Conservation (phyloP, 495 filamentous ascomycete genomes). For the Chaetomium fimeti region DNA sequence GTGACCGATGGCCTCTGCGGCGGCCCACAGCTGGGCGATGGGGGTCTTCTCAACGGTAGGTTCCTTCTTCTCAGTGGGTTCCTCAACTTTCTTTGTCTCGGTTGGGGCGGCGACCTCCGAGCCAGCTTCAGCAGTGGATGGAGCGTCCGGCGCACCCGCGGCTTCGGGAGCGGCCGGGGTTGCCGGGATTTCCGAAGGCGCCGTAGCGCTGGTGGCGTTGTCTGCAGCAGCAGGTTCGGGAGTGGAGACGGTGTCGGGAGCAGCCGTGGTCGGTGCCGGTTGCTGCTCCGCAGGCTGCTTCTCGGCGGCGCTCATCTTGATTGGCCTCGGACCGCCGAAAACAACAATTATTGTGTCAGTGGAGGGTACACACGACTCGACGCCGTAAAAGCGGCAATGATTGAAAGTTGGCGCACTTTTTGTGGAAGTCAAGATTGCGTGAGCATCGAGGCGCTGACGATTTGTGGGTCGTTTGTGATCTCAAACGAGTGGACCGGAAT, state of each 20-base stretch:
- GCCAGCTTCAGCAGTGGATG: background rate
- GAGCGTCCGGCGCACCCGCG: background rate
- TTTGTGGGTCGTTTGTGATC: too few relatives aligned
- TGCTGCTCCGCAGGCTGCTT: background rate
- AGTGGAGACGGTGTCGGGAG: background rate
- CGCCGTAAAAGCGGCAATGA: background rate
- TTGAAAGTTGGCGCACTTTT: background rate
- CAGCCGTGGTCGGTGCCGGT: background rate
- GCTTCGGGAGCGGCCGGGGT: background rate
- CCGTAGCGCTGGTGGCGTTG: background rate
- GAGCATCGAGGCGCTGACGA: background rate
- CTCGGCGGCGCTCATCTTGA: conserved; percentile 4
- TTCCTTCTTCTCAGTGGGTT: conserved; percentile 11
- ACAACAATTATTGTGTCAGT: background rate
- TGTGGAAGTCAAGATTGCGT: background rate
- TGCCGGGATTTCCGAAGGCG: background rate
- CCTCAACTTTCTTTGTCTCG: background rate
- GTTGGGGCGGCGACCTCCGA: background rate
- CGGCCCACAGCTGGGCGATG: conserved; percentile 39
- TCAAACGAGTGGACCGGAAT: too few relatives aligned
- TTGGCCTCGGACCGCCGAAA: background rate
- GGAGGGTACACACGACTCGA: background rate
- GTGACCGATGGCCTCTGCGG: conserved; percentile 44
- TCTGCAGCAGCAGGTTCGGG: background rate
- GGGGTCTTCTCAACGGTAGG: conserved; percentile 15